A percentile compares a stretch with the other conserved stretches of the same genome.
Conservation (phyloP, 148 eudicot genomes). For the Selenicereus undatus region DNA sequence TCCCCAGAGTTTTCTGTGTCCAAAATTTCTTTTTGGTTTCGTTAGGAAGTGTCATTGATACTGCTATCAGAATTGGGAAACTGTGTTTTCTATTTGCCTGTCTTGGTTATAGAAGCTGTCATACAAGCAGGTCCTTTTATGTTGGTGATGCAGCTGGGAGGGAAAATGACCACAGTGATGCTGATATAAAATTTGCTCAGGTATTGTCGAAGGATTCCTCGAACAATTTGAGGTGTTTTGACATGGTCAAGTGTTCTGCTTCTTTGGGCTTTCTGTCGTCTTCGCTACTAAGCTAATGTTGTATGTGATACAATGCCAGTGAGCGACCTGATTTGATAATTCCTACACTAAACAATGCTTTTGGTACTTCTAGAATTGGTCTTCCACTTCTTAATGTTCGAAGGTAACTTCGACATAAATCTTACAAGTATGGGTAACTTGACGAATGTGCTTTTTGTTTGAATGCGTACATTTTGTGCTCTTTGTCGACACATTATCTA, state of each 20-base stretch:
- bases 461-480: neutral
- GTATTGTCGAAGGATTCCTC: constrained; percentile 28
- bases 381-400: neutral
- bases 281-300: neutral
- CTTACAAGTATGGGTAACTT: neutral
- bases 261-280: neutral
- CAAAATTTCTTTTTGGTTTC: neutral
- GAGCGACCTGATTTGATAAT: neutral
- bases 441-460: neutral
- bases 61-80: neutral
- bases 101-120: constrained; percentile 10
- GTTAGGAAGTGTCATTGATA: neutral
- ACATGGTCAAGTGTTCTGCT: neutral
- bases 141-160: constrained; percentile 99
- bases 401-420: neutral
- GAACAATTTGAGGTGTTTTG: neutral
- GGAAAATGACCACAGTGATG: constrained; percentile 70
- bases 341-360: neutral
- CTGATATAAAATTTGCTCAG: constrained; percentile 88
- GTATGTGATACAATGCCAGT: neutral
- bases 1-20: neutral
- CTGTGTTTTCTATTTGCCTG: neutral
- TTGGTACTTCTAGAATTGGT: no score
- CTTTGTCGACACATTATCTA: neutral
- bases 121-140: constrained; percentile 71